A percentile compares a stretch with the other conserved stretches of the same genome.
These are phyloP conservation scores for Bothriochloa decipiens DNA, from an alignment of 176 grass and related monocot genomes.

Conservation along the genomic window DNA sequence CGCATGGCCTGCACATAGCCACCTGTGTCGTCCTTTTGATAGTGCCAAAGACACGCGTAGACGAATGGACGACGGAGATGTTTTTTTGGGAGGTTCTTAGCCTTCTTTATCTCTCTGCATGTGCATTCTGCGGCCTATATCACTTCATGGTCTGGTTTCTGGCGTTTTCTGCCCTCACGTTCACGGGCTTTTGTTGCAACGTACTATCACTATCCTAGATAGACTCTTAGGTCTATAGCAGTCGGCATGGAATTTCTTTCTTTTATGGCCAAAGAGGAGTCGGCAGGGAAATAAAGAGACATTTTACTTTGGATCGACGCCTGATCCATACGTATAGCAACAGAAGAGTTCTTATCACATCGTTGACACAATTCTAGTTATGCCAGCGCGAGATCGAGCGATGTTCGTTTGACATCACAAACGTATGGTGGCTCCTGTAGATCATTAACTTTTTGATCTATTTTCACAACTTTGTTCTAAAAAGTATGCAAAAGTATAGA, in stretches of 20 bases:
- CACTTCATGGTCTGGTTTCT: background rate
- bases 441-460: too few relatives aligned
- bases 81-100: background rate
- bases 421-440: too few relatives aligned
- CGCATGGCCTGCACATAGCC: background rate
- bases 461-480: too few relatives aligned
- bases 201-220: background rate
- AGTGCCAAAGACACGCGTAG: background rate
- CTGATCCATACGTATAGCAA: too few relatives aligned
- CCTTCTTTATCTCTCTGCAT: background rate
- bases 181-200: constrained; percentile 11
- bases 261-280: background rate
- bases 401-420: too few relatives aligned
- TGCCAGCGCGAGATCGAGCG: too few relatives aligned
- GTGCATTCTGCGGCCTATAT: background rate
- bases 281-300: background rate
- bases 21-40: background rate
- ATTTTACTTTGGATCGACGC: background rate
- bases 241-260: background rate
- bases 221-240: background rate
- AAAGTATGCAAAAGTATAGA: too few relatives aligned
- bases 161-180: constrained; percentile 29
- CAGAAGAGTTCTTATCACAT: too few relatives aligned
- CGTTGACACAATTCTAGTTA: background rate
- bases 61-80: background rate